Base-by-base conservation (phyloP, 2,329 filamentous ascomycete genomes). In the Colletotrichum lupini region DNA sequence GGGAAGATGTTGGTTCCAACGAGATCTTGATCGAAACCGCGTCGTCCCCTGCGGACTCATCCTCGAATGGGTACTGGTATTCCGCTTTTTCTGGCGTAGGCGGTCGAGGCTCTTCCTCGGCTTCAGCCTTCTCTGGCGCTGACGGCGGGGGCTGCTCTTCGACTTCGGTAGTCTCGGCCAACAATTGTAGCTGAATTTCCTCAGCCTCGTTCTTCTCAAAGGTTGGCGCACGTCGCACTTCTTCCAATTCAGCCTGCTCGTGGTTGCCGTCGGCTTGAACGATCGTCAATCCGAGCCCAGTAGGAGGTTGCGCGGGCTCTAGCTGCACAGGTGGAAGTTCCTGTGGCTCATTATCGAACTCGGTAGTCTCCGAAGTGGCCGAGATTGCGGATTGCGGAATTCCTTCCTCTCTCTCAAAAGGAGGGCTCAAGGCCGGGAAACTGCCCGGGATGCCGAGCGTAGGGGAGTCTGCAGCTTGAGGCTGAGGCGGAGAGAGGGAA, bases 281-380 rank as follows among this genome's bases (percentile, higher is more conserved):
- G 26, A 75, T 64, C 19, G 57, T 73, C 9, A 75, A 35, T 9
- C 74, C 74, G 19, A 75, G 62, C 16, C 74, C 74, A 26, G 61
- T 67, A 4, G 69, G 56, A 46, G 64, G 22, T 35, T 52, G 52
- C 14, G 77, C 76, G 28, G 77, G 64, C 12, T 79, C 75, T 28
- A 83, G 79, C 56, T 82, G 83, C 19, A 84, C 77, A 1, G 86
- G 83, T 1, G 87, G 83, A 58, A 91, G 89, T 1, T 87, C 89
- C 79, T 95, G 93, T 26, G 91, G 87, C 76, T 95, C 93, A n/a
- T 86, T 87, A 76, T 95, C 93, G 76, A 95, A 93, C 77, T 94
- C 91, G 0, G 92, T 94, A 8, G 87, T 87, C 55, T 87, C 87
- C n/a, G 91, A 92, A 6, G 83, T 83, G 59, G 83, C 83, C 6